Evolutionary conservation across 2,329 filamentous ascomycete species (phyloP).

Genomic region (Ceratocystis smalleyi): DNA sequence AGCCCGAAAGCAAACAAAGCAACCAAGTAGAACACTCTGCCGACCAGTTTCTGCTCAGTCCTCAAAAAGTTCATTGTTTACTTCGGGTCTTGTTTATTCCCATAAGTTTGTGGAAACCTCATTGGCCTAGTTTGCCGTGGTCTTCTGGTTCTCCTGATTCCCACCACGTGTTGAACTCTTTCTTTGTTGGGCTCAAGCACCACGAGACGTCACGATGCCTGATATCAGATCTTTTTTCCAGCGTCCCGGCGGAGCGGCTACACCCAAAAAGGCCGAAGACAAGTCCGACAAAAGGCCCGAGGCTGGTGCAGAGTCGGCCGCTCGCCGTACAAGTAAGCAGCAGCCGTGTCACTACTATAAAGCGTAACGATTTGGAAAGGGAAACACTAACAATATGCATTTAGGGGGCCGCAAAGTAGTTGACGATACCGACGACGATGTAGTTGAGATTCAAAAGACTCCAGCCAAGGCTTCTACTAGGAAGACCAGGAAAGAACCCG

Average conservation of each 20-base stretch:
- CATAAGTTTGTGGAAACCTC: background rate
- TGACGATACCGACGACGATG: constrained; percentile 60
- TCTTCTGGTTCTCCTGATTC: background rate
- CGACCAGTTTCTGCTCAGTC: background rate
- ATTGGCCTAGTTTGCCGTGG: background rate
- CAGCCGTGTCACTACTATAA: background rate
- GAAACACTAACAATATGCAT: constrained; percentile 18
- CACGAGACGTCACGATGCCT: constrained; percentile 23
- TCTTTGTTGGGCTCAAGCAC: constrained; percentile 1
- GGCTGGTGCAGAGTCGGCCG: constrained; percentile 24
- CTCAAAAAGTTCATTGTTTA: background rate
- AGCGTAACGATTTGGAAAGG: too few relatives aligned
- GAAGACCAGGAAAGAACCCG: constrained; percentile 37
- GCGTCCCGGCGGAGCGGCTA: constrained; percentile 47
- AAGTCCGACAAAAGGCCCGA: constrained; percentile 32
- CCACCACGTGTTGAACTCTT: background rate
- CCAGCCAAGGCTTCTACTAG: constrained; percentile 37
- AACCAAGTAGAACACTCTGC: background rate
- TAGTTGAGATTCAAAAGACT: constrained; percentile 25
- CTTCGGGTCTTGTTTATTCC: background rate
- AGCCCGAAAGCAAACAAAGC: background rate
- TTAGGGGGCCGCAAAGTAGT: constrained; percentile 51
- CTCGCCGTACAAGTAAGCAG: constrained; percentile 30
- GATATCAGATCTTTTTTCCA: constrained; percentile 90
- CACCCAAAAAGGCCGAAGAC: constrained; percentile 31